phyloP scores from a whole-genome alignment of 1,284 basidiomycete species.

The Tilletiaria anomala region DNA sequence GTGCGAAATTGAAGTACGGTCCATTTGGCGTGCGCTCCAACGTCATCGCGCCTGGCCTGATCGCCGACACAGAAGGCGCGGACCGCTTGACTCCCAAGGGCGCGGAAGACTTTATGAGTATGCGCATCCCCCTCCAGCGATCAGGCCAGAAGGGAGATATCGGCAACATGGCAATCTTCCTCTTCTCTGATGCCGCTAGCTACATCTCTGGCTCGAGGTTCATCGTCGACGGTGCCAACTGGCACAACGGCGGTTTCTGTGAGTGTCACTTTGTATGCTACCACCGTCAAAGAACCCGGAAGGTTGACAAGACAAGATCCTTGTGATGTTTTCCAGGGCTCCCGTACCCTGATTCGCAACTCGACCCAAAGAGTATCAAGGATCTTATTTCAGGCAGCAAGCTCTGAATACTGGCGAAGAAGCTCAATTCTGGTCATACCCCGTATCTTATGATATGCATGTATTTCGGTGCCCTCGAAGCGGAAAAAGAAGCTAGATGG shows the following conservation, averaged over 20 bases:
- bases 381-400: constrained; percentile 1
- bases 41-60: constrained; percentile 75
- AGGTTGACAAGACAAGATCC: too few relatives aligned
- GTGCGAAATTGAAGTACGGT: constrained; percentile 4
- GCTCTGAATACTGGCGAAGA: too few relatives aligned
- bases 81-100: constrained; percentile 51
- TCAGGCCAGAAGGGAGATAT: constrained; percentile 50
- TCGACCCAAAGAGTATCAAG: constrained; percentile 16
- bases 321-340: constrained; percentile 6
- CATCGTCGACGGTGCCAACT: constrained; percentile 15
- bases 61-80: constrained; percentile 71
- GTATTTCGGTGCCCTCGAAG: too few relatives aligned
- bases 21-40: constrained; percentile 73
- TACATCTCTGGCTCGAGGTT: constrained; percentile 55
- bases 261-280: background rate
- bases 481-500: too few relatives aligned
- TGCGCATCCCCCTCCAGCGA: constrained; percentile 29
- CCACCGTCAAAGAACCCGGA: too few relatives aligned
- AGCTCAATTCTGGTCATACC: too few relatives aligned
- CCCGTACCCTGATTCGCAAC: constrained; percentile 26
- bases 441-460: too few relatives aligned
- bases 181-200: constrained; percentile 73
- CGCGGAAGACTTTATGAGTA: constrained; percentile 23
- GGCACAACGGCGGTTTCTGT: background rate
- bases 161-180: constrained; percentile 63